Evolutionary conservation across 305 asterid genomes (phyloP).

Genomic region (Lippia alba): DNA sequence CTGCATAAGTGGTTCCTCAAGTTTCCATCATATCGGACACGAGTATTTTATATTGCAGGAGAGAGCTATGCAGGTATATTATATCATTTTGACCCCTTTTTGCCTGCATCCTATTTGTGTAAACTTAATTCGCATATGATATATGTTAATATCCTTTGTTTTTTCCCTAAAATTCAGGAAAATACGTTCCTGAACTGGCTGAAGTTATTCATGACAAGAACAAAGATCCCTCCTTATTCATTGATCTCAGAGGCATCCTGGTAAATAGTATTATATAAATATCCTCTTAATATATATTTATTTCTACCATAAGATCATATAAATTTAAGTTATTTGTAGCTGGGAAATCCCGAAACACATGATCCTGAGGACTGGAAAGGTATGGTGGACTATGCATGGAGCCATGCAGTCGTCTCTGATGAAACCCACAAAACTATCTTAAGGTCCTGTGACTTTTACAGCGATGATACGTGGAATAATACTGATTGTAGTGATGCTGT

Average conservation of each 20-base stretch:
- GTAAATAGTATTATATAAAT: conserved; percentile 40
- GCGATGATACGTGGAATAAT: conserved; percentile 66
- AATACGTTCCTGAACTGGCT: conserved; percentile 90
- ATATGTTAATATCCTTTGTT: background rate
- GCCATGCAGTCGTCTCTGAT: conserved; percentile 94
- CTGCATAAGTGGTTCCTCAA: conserved; percentile 86
- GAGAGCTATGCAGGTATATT: conserved; percentile 92
- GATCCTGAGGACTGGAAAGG: conserved; percentile 96
- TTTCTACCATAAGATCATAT: background rate
- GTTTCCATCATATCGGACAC: conserved; percentile 74
- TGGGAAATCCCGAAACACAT: conserved; percentile 88
- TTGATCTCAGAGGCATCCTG: conserved; percentile 86
- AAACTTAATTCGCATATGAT: background rate
- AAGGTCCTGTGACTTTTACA: conserved; percentile 70
- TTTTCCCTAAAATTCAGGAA: conserved; percentile 51
- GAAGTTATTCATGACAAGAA: conserved; percentile 80
- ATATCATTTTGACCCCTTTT: background rate
- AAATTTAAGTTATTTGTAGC: conserved; percentile 39
- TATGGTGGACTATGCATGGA: conserved; percentile 94
- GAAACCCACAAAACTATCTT: conserved; percentile 72
- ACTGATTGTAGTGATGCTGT: conserved; percentile 54
- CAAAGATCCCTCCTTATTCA: conserved; percentile 62
- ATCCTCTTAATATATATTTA: background rate
- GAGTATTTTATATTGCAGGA: conserved; percentile 76
- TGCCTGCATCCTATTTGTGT: background rate